phyloP scores from a whole-genome alignment of 169 alveolate genomes.

The Cryptosporidium parvum region DNA sequence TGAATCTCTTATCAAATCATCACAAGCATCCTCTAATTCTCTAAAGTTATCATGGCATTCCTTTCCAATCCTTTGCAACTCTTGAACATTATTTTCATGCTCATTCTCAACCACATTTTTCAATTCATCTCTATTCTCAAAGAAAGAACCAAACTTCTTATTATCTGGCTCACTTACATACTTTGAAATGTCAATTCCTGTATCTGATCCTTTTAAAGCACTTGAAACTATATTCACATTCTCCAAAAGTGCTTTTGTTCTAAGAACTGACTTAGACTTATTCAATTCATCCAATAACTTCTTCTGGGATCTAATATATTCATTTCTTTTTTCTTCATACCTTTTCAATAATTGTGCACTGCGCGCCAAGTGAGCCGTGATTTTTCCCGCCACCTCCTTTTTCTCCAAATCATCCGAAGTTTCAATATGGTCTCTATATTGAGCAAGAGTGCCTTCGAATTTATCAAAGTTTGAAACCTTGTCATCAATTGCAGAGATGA shows the following conservation, averaged over 20 bases:
- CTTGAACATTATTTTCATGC: neutral
- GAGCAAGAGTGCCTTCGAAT: neutral
- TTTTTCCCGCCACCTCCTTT: neutral
- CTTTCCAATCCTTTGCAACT: neutral
- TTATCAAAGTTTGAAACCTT: neutral
- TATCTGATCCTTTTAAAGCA: neutral
- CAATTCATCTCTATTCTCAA: neutral
- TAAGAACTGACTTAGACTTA: conserved; percentile 10
- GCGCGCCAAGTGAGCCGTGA: neutral
- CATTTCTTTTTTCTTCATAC: conserved; percentile 27
- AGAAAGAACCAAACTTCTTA: neutral
- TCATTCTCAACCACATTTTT: neutral
- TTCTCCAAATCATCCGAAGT: neutral
- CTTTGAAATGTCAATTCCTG: neutral
- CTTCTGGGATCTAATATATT: conserved; percentile 10
- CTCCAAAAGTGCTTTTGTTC: conserved; percentile 2
- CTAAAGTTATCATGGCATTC: neutral
- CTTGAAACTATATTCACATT: neutral
- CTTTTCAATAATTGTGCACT: neutral
- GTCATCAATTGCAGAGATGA: neutral
- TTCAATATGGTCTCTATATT: neutral
- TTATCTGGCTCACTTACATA: neutral
- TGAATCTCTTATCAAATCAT: neutral
- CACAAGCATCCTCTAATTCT: neutral
- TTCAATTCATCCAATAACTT: conserved; percentile 17